These are phyloP conservation scores for Pyronema omphalodes DNA, from an alignment of 495 filamentous ascomycete genomes.

Conservation along the genomic window DNA sequence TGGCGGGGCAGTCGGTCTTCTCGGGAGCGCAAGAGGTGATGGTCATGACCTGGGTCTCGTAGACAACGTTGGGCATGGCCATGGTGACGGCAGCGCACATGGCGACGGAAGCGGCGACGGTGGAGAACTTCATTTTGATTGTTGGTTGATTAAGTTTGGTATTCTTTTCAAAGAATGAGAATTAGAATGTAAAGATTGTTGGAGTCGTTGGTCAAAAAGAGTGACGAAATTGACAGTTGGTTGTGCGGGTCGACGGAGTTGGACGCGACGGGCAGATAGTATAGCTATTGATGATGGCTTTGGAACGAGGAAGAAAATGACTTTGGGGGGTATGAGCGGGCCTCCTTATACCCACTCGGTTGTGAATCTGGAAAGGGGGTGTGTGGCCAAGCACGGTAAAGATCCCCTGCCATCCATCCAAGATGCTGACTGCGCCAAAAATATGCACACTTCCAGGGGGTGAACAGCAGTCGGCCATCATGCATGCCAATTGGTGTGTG, in stretches of 20 bases:
- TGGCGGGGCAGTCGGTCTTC: slow-evolving; percentile 18
- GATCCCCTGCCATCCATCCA: slow-evolving; percentile 6
- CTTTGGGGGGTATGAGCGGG: slow-evolving; percentile 22
- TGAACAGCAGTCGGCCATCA: no score
- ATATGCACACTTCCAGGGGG: no score
- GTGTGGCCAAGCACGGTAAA: slow-evolving; percentile 7
- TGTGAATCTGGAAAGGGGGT: slow-evolving; percentile 7
- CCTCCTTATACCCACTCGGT: slow-evolving; percentile 27
- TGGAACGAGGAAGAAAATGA: slow-evolving; percentile 30
- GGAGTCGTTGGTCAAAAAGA: slow-evolving; percentile 28
- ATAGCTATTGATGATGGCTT: slow-evolving; percentile 30
- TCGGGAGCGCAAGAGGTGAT: slow-evolving; percentile 32
- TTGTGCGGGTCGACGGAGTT: slow-evolving; percentile 16
- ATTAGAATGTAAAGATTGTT: slow-evolving; percentile 14
- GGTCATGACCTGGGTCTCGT: slow-evolving; percentile 37
- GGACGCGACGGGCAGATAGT: slow-evolving; percentile 21
- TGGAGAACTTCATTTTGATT: slow-evolving; percentile 37
- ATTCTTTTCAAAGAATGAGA: slow-evolving; percentile 25
- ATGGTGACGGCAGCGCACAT: slow-evolving; percentile 34
- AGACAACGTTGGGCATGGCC: slow-evolving; percentile 33
- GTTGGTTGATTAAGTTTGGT: slow-evolving; percentile 21
- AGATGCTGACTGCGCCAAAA: background rate
- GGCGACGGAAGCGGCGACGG: slow-evolving; percentile 27
- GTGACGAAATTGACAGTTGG: slow-evolving; percentile 32
- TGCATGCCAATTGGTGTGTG: no score